Evolutionary conservation across 2,329 filamentous ascomycete genomes (phyloP).

Genomic region (Fusarium albidum): DNA sequence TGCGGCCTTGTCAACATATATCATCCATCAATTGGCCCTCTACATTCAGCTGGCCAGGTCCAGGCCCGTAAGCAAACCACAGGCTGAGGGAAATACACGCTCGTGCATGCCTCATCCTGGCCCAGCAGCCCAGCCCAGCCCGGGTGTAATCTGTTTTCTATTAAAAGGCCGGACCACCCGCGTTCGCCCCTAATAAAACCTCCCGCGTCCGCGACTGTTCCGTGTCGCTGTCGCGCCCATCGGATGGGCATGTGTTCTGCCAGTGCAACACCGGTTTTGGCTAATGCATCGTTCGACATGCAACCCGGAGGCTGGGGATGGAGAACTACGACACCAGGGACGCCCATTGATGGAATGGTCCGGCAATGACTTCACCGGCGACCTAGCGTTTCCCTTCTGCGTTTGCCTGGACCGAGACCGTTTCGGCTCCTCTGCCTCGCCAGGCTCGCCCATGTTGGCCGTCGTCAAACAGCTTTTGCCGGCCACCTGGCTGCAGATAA

Average conservation of each 20-base stretch:
- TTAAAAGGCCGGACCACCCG: slow-evolving; percentile 38
- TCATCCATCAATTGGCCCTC: slow-evolving; percentile 26
- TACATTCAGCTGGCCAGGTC: slow-evolving; percentile 9
- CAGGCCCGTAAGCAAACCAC: not conserved
- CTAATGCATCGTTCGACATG: slow-evolving; percentile 26
- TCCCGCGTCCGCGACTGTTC: slow-evolving; percentile 24
- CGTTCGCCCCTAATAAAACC: slow-evolving; percentile 13
- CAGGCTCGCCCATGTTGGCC: slow-evolving; percentile 3
- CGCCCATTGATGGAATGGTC: not conserved
- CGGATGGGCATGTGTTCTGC: not conserved
- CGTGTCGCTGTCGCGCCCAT: slow-evolving; percentile 27
- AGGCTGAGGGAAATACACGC: not conserved
- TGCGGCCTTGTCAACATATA: slow-evolving; percentile 27
- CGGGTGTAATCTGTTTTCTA: slow-evolving; percentile 21
- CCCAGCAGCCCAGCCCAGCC: too few relatives aligned
- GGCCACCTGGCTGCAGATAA: slow-evolving; percentile 18
- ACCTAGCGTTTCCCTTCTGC: slow-evolving; percentile 1
- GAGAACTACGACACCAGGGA: not conserved
- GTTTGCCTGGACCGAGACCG: slow-evolving; percentile 6
- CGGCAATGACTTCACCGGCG: too few relatives aligned
- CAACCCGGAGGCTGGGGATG: slow-evolving; percentile 29
- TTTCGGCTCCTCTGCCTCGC: not conserved
- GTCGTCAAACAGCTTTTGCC: slow-evolving; percentile 4
- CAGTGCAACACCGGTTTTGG: slow-evolving; percentile 9
- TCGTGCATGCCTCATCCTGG: not conserved